Percentiles rank a stretch among this genome's conserved stretches.
These are phyloP conservation scores for Acanthamoeba castellanii DNA, from an alignment of 208 protist genomes.

Conservation along the genomic window DNA sequence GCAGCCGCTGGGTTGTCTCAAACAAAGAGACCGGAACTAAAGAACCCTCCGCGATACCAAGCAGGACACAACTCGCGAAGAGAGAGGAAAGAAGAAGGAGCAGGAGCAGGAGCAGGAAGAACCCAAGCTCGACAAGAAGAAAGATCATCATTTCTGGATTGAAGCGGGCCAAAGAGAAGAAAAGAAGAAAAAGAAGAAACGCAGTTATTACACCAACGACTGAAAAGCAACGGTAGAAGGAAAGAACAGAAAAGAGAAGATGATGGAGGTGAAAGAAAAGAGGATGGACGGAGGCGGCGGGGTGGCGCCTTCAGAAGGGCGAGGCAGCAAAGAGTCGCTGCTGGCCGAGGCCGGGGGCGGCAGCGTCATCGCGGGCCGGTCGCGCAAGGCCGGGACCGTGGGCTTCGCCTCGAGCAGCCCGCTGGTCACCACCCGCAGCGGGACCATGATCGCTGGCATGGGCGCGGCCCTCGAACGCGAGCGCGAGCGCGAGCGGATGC, in stretches of 20 bases:
- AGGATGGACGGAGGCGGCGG: neutral
- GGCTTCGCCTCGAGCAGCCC: neutral
- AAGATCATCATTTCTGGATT: no score
- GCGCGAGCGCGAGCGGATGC: neutral
- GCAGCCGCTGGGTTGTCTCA: no score
- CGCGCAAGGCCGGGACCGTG: neutral
- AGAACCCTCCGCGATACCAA: no score
- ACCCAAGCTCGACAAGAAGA: no score
- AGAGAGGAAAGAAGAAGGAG: no score
- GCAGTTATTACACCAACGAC: no score
- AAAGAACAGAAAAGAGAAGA: neutral
- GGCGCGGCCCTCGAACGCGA: neutral
- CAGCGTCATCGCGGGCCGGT: neutral
- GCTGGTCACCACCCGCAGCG: neutral
- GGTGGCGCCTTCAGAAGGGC: neutral
- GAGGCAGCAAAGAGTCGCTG: neutral
- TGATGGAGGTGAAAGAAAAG: neutral
- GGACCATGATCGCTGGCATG: slow-evolving; percentile 42
- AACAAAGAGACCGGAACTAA: no score
- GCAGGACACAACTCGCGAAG: no score
- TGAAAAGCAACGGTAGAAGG: no score
- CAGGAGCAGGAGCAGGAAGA: no score
- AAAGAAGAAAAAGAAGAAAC: no score
- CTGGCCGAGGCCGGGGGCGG: slow-evolving; percentile 2
- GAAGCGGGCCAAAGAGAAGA: no score